Evolutionary conservation across 192 early-diverging fungal species (phyloP).

Genomic region (Rhizophagus clarus): DNA sequence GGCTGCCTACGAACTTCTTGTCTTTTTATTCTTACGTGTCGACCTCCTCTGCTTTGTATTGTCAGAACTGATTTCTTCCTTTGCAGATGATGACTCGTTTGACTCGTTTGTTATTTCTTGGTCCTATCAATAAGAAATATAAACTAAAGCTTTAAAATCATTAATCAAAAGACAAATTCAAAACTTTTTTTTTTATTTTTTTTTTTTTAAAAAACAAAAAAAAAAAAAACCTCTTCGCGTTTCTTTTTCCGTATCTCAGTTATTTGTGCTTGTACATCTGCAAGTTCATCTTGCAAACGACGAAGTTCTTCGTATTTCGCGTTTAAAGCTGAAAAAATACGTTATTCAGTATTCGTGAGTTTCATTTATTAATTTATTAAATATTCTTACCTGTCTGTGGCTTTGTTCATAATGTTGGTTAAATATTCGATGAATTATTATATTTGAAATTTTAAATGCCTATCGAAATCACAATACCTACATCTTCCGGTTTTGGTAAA

Average conservation of each 20-base stretch:
- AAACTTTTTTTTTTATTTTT: too few relatives aligned
- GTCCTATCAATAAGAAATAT: background rate
- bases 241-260: conserved; percentile 45
- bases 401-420: background rate
- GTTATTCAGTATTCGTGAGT: background rate
- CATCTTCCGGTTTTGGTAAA: conserved; percentile 71
- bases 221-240: conserved; percentile 24
- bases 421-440: background rate
- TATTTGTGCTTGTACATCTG: conserved; percentile 61
- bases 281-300: conserved; percentile 58
- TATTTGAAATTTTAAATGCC: background rate
- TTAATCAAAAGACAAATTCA: background rate
- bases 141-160: background rate
- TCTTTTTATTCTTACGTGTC: background rate
- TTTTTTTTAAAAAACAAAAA: too few relatives aligned
- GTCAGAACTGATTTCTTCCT: background rate
- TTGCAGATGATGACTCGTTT: background rate
- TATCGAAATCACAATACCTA: conserved; percentile 37
- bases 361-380: background rate
- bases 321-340: conserved; percentile 52
- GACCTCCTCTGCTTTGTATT: background rate
- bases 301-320: conserved; percentile 64
- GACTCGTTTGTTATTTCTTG: conserved; percentile 1
- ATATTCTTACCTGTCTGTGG: conserved; percentile 22
- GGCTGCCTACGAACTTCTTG: background rate